A percentile compares a stretch with the other conserved stretches of the same genome.
phyloP scores from a whole-genome alignment of 148 eudicot species.

The Spergularia marina region DNA sequence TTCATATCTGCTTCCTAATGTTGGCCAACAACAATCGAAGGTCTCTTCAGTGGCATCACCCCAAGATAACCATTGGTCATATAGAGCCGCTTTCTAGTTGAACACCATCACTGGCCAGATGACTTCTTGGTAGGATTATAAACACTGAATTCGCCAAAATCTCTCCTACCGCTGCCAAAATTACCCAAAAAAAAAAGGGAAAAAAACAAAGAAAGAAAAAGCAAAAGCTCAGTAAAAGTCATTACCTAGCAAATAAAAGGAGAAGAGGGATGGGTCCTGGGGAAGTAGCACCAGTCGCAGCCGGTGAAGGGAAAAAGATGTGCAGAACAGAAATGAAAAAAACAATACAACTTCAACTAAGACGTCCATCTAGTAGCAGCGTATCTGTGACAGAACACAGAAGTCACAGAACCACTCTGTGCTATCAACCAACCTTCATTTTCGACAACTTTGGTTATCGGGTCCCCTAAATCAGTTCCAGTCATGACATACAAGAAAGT shows the following conservation, averaged over 20 bases:
- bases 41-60: not conserved
- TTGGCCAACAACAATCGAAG: not conserved
- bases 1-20: not conserved
- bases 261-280: no score
- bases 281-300: not conserved
- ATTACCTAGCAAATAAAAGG: not conserved
- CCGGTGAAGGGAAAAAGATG: not conserved
- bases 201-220: no score
- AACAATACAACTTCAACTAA: not conserved
- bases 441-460: not conserved
- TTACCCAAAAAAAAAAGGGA: constrained; percentile 14
- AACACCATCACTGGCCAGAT: constrained; percentile 14
- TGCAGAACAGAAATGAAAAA: not conserved
- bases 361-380: not conserved
- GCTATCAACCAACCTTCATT: not conserved
- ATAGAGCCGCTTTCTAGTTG: not conserved
- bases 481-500: not conserved
- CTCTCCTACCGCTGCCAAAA: constrained; percentile 87
- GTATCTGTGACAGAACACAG: no score
- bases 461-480: no score
- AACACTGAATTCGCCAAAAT: constrained; percentile 87
- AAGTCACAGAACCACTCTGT: not conserved
- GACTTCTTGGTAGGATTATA: constrained; percentile 58
- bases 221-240: not conserved
- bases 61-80: not conserved